phyloP scores from a whole-genome alignment of 768 basidiomycete species.

The Tubosaeta brunneosetosa region DNA sequence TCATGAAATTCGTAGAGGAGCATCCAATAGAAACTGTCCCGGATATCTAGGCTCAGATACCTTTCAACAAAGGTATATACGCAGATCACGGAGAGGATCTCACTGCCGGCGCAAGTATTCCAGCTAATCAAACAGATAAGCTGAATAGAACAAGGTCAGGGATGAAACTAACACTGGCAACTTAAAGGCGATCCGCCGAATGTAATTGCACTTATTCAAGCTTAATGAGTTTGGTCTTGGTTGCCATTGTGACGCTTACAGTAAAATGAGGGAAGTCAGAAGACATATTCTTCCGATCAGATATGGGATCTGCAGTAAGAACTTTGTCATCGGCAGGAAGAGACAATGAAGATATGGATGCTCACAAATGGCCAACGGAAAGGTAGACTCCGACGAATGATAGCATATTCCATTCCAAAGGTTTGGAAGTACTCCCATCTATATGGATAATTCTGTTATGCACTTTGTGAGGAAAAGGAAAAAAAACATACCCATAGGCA shows the following conservation, averaged over 20 bases:
- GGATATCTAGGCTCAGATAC: not conserved
- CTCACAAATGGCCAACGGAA: constrained; percentile 27
- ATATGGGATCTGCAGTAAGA: constrained; percentile 10
- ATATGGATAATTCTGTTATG: not conserved
- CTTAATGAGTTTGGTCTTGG: not conserved
- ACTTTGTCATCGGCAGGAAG: not conserved
- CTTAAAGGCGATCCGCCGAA: not conserved
- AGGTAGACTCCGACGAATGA: constrained; percentile 16
- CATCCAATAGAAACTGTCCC: constrained; percentile 5
- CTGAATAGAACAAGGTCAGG: not conserved
- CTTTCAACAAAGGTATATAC: not conserved
- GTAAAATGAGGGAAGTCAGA: not conserved
- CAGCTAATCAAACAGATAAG: constrained; percentile 1
- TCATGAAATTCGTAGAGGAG: constrained; percentile 15
- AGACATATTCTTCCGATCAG: constrained; percentile 5
- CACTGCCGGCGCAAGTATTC: not conserved
- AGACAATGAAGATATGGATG: not conserved
- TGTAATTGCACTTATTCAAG: constrained; percentile 3
- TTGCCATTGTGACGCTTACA: not conserved
- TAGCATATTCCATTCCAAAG: constrained; percentile 16
- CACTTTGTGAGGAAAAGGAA: not conserved
- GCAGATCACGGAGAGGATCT: not conserved
- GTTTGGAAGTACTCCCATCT: constrained; percentile 26
- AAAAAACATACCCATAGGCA: constrained; percentile 12
- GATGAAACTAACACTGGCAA: constrained; percentile 7